These are phyloP conservation scores for Neobulgaria alba DNA, from an alignment of 2,329 filamentous ascomycete genomes.

Conservation along the genomic window DNA sequence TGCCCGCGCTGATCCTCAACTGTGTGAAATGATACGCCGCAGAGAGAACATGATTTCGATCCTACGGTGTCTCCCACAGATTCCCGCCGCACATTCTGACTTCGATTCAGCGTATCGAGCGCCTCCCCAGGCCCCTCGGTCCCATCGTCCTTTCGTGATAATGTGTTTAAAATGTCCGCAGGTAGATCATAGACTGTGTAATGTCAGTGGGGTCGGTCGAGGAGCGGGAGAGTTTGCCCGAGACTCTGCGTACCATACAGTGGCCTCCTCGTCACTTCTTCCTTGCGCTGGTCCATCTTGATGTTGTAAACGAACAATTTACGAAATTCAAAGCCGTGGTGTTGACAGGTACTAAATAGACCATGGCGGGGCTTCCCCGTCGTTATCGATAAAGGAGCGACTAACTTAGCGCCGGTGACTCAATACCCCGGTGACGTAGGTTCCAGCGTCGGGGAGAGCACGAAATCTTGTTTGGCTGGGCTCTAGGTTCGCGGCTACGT, in stretches of 20 bases:
- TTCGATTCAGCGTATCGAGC: constrained; percentile 19
- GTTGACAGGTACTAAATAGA: no score
- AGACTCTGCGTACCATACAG: constrained; percentile 30
- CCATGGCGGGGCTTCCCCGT: no score
- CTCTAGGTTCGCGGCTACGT: no score
- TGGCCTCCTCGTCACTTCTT: constrained; percentile 31
- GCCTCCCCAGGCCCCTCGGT: constrained; percentile 20
- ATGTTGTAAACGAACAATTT: background rate
- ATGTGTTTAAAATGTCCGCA: constrained; percentile 28
- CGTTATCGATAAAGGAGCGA: no score
- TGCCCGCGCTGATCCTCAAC: constrained; percentile 79
- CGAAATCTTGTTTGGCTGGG: no score
- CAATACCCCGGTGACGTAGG: no score
- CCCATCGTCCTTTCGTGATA: constrained; percentile 26
- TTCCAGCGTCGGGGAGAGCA: no score
- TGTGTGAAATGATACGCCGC: constrained; percentile 60
- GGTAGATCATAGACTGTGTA: constrained; percentile 28
- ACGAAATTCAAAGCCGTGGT: no score
- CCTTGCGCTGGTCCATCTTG: constrained; percentile 5
- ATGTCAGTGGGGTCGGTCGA: no score
- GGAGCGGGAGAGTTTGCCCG: background rate
- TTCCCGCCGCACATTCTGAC: constrained; percentile 30
- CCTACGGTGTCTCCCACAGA: constrained; percentile 32
- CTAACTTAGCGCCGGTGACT: no score
- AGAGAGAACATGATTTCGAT: constrained; percentile 74